Percentiles rank a stretch among this genome's conserved stretches.
Conservation (phyloP, 2,329 filamentous ascomycete genomes). For the Sphaerulina musiva region DNA sequence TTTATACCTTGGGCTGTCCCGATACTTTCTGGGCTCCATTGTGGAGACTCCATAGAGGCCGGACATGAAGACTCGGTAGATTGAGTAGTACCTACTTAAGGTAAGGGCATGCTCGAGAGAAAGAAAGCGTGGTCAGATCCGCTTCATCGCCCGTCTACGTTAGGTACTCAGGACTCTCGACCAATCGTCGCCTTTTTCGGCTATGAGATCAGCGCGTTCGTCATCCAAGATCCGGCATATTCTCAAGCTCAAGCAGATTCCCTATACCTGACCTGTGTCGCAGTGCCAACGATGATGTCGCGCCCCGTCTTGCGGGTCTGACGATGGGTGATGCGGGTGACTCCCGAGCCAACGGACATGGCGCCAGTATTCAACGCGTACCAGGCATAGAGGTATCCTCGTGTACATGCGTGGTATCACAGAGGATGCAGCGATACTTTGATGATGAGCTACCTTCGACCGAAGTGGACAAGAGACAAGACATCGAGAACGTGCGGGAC, state of each 20-base stretch:
- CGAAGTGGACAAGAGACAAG: conserved; percentile 22
- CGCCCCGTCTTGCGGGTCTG: conserved; percentile 34
- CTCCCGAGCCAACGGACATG: conserved; percentile 18
- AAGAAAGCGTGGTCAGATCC: too few relatives aligned
- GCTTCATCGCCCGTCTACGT: too few relatives aligned
- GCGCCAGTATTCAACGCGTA: conserved; percentile 33
- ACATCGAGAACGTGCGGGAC: conserved; percentile 24
- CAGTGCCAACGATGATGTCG: conserved; percentile 37
- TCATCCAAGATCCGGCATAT: conserved; percentile 35
- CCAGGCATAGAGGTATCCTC: conserved; percentile 32
- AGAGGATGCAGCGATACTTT: conserved; percentile 32
- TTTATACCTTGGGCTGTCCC: too few relatives aligned
- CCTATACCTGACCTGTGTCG: conserved; percentile 34
- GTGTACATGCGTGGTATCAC: conserved; percentile 34
- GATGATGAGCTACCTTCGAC: conserved; percentile 25
- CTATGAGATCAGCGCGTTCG: conserved; percentile 29
- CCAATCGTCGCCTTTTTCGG: conserved; percentile 27
- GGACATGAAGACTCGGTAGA: too few relatives aligned
- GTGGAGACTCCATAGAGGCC: too few relatives aligned
- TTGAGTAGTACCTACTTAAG: too few relatives aligned
- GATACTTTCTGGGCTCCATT: too few relatives aligned
- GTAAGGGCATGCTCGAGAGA: too few relatives aligned
- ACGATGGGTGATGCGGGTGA: conserved; percentile 34
- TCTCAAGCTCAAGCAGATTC: conserved; percentile 35
- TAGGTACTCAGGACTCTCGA: background rate